phyloP scores from a whole-genome alignment of 345 rosid genomes.

The Dovyalis caffra region DNA sequence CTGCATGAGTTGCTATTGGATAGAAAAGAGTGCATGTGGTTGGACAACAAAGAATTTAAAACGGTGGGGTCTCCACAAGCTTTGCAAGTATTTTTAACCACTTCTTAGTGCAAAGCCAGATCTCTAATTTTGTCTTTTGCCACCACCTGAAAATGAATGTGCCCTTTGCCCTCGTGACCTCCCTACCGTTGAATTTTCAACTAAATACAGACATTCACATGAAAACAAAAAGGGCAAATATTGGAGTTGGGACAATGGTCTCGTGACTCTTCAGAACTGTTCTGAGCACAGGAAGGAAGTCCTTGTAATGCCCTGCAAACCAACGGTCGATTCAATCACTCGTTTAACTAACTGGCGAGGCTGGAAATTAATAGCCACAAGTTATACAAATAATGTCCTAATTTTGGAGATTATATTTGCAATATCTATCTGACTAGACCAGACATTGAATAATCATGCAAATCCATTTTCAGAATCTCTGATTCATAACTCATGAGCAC shows the following conservation, averaged over 20 bases:
- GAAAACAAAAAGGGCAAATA: too few species aligned
- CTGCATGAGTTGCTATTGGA: slow-evolving; percentile 28
- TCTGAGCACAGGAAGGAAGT: too few species aligned
- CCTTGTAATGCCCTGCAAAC: neutral
- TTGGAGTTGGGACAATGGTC: too few species aligned
- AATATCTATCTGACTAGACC: neutral
- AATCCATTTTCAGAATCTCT: slow-evolving; percentile 6
- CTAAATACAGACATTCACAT: neutral
- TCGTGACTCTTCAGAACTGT: too few species aligned
- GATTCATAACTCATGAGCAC: neutral
- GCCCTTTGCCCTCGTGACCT: neutral
- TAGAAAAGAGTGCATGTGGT: slow-evolving; percentile 51
- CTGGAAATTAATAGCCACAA: neutral
- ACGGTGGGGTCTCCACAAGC: slow-evolving; percentile 40
- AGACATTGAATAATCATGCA: neutral
- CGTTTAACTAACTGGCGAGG: neutral
- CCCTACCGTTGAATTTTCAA: neutral
- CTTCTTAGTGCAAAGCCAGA: neutral
- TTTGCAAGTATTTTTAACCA: neutral
- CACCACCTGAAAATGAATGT: neutral
- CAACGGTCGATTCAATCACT: neutral
- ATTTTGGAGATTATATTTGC: neutral
- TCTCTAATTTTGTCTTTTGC: slow-evolving; percentile 29
- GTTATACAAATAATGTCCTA: neutral
- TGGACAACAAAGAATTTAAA: slow-evolving; percentile 27